Evolutionary conservation across 2,329 filamentous ascomycete species (phyloP).

Genomic region (Cadophora gregata): DNA sequence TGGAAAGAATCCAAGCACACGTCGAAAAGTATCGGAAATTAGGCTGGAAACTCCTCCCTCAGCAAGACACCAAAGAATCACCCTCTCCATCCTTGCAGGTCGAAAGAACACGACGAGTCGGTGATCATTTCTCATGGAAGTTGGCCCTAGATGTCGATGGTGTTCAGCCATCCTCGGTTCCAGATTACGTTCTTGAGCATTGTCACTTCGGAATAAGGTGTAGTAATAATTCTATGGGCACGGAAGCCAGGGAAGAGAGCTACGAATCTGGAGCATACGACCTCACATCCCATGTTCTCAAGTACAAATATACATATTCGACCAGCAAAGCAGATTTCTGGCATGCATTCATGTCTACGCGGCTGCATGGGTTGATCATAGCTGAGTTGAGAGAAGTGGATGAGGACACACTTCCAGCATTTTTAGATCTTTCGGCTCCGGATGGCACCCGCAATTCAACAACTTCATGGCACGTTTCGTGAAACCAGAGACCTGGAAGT

Average conservation of each 20-base stretch:
- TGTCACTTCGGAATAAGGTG: not conserved
- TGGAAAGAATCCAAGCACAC: not conserved
- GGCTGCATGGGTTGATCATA: not conserved
- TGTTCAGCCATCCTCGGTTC: constrained; percentile 9
- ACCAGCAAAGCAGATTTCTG: not conserved
- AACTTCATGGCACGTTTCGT: not conserved
- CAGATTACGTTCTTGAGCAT: constrained; percentile 17
- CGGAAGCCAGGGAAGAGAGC: too few relatives aligned
- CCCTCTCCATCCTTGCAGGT: too few relatives aligned
- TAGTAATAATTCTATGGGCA: not conserved
- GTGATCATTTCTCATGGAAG: constrained; percentile 13
- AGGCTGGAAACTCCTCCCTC: not conserved
- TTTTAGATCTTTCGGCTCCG: not conserved
- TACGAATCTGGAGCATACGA: not conserved
- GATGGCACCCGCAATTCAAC: too few relatives aligned
- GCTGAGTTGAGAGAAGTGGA: not conserved
- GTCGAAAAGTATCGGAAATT: constrained; percentile 9
- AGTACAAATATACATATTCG: not conserved
- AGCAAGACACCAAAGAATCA: too few relatives aligned
- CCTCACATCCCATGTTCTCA: not conserved
- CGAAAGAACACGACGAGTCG: not conserved
- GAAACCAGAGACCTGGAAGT: not conserved
- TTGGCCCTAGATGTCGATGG: constrained; percentile 7
- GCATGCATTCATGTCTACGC: not conserved
- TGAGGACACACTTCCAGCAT: not conserved